Conservation (phyloP, 441 rosid species). For the Viola pubescens region DNA sequence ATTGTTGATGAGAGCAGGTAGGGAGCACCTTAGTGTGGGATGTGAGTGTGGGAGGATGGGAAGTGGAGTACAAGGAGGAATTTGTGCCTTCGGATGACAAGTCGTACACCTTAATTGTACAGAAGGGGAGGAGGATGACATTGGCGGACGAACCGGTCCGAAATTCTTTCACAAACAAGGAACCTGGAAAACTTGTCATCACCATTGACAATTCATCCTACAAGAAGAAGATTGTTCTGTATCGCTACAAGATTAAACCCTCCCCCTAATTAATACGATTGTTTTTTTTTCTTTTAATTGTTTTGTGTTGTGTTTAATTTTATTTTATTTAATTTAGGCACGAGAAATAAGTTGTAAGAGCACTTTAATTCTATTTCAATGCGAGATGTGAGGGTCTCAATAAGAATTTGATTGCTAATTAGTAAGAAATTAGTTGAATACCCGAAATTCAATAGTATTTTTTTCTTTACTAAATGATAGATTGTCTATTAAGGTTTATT, state of each 20-base stretch:
- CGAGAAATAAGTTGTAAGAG: too few relatives aligned
- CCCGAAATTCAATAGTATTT: too few relatives aligned
- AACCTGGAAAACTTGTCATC: constrained; percentile 42
- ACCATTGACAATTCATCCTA: constrained; percentile 31
- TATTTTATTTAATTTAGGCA: too few relatives aligned
- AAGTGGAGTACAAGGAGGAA: constrained; percentile 52
- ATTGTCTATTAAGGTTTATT: too few relatives aligned
- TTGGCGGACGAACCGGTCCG: constrained; percentile 27
- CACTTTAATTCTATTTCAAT: too few relatives aligned
- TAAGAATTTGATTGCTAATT: too few relatives aligned
- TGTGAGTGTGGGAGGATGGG: constrained; percentile 45
- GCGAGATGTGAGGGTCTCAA: too few relatives aligned
- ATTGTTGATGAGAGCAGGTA: constrained; percentile 15
- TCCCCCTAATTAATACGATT: not conserved
- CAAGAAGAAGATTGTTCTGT: constrained; percentile 44
- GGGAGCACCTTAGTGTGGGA: constrained; percentile 43
- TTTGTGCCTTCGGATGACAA: constrained; percentile 38
- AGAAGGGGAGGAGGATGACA: constrained; percentile 29
- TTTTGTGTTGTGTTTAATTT: too few relatives aligned
- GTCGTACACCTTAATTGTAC: constrained; percentile 38
- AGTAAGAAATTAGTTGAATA: too few relatives aligned
- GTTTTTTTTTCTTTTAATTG: not conserved
- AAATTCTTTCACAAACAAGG: constrained; percentile 34
- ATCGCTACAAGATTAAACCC: constrained; percentile 34
- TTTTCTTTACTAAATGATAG: too few relatives aligned